phyloP scores from a whole-genome alignment of 805 yeast genomes.

The Hanseniaspora meyeri region DNA sequence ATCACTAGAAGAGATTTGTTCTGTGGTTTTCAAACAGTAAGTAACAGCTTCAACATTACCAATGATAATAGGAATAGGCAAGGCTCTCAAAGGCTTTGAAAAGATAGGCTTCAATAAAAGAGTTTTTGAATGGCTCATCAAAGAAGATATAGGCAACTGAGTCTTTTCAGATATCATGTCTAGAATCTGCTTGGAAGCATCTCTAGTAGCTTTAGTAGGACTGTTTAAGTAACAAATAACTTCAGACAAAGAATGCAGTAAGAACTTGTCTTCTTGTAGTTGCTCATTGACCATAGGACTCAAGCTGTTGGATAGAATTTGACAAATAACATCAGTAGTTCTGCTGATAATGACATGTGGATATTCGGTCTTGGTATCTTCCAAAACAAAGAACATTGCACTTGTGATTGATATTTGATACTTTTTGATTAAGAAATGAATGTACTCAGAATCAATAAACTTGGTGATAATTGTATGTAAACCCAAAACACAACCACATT shows the following conservation, averaged over 20 bases:
- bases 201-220: constrained; percentile 70
- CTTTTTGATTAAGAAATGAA: constrained; percentile 58
- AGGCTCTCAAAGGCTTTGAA: constrained; percentile 90
- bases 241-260: constrained; percentile 74
- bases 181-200: constrained; percentile 65
- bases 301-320: constrained; percentile 32
- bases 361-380: constrained; percentile 81
- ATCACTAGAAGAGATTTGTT: constrained; percentile 77
- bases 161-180: constrained; percentile 58
- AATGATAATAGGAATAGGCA: constrained; percentile 97
- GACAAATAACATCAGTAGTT: constrained; percentile 56
- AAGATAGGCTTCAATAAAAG: constrained; percentile 83
- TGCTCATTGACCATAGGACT: neutral
- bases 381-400: constrained; percentile 74
- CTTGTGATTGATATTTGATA: constrained; percentile 76
- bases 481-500: constrained; percentile 83
- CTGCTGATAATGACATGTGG: constrained; percentile 64
- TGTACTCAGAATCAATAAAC: constrained; percentile 35
- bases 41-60: constrained; percentile 97
- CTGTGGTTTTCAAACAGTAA: constrained; percentile 50
- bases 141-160: constrained; percentile 51
- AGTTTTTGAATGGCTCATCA: constrained; percentile 73
- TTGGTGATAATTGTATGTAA: constrained; percentile 51
- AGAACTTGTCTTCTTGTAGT: constrained; percentile 40
- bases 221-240: constrained; percentile 87